These are phyloP conservation scores for Alternaria ethzedia DNA, from an alignment of 2,329 filamentous ascomycete species.

Conservation along the genomic window DNA sequence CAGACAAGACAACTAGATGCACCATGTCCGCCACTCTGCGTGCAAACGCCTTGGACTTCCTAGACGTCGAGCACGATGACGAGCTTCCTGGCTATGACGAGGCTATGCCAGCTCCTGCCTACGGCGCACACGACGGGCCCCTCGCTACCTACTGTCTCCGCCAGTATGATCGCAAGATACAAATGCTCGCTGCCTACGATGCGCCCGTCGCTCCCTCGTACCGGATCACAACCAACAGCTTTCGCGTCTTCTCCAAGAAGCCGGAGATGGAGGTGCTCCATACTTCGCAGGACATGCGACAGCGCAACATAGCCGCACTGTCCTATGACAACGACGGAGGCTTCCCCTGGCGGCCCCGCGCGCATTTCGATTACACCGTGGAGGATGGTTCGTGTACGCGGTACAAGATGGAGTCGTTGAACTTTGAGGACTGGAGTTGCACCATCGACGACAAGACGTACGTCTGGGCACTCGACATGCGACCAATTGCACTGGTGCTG, in stretches of 20 bases:
- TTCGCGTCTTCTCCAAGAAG: conserved; percentile 42
- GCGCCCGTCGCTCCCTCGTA: conserved; percentile 26
- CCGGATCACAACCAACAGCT: conserved; percentile 32
- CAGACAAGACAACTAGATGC: conserved; percentile 4
- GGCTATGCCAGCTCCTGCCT: conserved; percentile 29
- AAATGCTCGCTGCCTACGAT: conserved; percentile 31
- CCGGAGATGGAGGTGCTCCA: conserved; percentile 40
- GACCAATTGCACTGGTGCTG: conserved; percentile 33
- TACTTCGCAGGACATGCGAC: conserved; percentile 18
- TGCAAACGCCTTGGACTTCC: conserved; percentile 17
- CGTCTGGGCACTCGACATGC: conserved; percentile 32
- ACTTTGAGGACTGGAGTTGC: conserved; percentile 40
- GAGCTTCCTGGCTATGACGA: conserved; percentile 38
- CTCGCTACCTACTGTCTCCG: conserved; percentile 29
- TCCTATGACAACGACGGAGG: conserved; percentile 38
- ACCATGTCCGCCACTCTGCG: conserved; percentile 26
- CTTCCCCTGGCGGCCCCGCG: conserved; percentile 43
- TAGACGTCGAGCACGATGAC: conserved; percentile 27
- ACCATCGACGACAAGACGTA: conserved; percentile 23
- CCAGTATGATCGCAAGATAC: conserved; percentile 32
- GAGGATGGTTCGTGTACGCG: conserved; percentile 10
- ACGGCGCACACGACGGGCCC: conserved; percentile 22
- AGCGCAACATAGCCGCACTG: conserved; percentile 34
- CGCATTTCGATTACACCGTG: conserved; percentile 28
- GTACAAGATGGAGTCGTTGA: conserved; percentile 39